phyloP scores from a whole-genome alignment of 2,329 filamentous ascomycete genomes.

The Aspergillus viridinutans region DNA sequence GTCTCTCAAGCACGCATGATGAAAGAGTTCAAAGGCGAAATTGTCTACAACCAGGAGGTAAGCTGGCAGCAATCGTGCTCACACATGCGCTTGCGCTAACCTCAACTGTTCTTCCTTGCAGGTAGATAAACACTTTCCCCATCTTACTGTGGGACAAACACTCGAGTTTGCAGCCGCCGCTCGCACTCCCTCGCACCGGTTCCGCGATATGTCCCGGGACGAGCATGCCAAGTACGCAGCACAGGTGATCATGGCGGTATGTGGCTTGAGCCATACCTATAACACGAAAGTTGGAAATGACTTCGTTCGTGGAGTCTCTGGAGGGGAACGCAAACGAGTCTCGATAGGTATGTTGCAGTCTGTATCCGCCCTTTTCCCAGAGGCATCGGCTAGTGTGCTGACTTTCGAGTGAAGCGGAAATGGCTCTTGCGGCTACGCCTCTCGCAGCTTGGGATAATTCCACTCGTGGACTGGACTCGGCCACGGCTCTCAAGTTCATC shows the following conservation, averaged over 20 bases:
- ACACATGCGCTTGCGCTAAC: not conserved
- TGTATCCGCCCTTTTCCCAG: not conserved
- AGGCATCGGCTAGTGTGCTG: not conserved
- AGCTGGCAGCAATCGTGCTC: not conserved
- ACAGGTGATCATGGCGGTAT: conserved; percentile 42
- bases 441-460: conserved; percentile 43
- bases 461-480: conserved; percentile 45
- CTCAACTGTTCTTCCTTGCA: conserved; percentile 9
- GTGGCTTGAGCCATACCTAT: conserved; percentile 44
- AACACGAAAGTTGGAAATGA: conserved; percentile 47
- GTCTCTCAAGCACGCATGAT: conserved; percentile 26
- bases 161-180: conserved; percentile 70
- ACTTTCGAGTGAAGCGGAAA: conserved; percentile 50
- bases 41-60: conserved; percentile 45
- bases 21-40: conserved; percentile 36
- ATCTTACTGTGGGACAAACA: conserved; percentile 64
- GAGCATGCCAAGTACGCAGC: conserved; percentile 39
- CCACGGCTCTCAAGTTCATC: conserved; percentile 52
- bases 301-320: conserved; percentile 56
- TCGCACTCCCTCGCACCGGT: conserved; percentile 38
- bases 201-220: conserved; percentile 25
- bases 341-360: not conserved
- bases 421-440: conserved; percentile 41
- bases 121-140: conserved; percentile 69
- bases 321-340: conserved; percentile 57